Conservation (phyloP, 2,329 filamentous ascomycete species). For the Coniochaeta ligniaria region DNA sequence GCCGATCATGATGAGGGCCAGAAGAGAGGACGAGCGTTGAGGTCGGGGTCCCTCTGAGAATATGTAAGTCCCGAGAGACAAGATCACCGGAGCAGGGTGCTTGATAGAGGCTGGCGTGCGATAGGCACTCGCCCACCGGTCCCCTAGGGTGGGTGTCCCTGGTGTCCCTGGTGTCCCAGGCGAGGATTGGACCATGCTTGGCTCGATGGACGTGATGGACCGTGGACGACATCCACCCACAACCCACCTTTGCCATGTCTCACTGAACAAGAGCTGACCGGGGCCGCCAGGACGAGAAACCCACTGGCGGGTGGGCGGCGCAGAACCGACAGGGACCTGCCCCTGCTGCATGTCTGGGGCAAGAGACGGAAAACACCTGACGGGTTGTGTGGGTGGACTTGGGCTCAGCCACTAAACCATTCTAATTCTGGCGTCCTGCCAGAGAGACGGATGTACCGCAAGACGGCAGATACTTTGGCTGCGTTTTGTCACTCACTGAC, state of each 20-base stretch:
- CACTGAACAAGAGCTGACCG: neutral
- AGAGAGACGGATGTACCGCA: constrained; percentile 13
- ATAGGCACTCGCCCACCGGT: constrained; percentile 24
- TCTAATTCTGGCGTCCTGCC: constrained; percentile 27
- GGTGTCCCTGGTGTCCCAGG: neutral
- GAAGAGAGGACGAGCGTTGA: constrained; percentile 27
- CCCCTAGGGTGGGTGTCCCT: constrained; percentile 6
- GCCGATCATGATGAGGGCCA: constrained; percentile 36
- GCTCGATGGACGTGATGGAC: constrained; percentile 1
- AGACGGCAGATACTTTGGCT: constrained; percentile 9
- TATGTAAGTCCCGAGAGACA: constrained; percentile 40
- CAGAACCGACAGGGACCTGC: constrained; percentile 8
- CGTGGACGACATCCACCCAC: constrained; percentile 5
- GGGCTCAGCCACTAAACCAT: constrained; percentile 27
- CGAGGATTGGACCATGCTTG: constrained; percentile 1
- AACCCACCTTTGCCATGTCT: constrained; percentile 7
- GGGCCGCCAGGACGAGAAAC: constrained; percentile 3
- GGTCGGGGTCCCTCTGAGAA: constrained; percentile 34
- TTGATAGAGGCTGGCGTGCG: constrained; percentile 19
- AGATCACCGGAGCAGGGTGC: constrained; percentile 30
- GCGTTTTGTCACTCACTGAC: neutral
- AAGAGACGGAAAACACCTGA: constrained; percentile 34
- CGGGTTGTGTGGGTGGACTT: constrained; percentile 20
- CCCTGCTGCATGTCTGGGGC: constrained; percentile 34
- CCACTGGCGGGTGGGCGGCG: constrained; percentile 7